Evolutionary conservation across 2,329 filamentous ascomycete genomes (phyloP), one percentile per base, ranked within the genome.

Genomic region (Pezicula carpinea): DNA sequence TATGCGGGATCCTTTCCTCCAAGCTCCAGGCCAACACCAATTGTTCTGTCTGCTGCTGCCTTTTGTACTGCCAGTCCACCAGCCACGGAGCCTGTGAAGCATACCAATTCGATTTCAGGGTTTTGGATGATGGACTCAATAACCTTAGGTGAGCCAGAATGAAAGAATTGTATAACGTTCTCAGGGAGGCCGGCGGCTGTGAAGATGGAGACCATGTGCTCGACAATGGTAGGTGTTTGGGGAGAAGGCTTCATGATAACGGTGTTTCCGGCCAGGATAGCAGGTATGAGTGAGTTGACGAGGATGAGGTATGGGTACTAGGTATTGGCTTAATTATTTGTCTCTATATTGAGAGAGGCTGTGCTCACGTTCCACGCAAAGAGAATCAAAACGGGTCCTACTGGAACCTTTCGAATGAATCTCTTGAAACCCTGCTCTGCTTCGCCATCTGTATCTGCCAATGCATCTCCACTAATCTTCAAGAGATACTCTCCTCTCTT

Each of bases 1-100:
- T 96, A 97, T 19, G 92, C 92, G 4, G 92, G 89, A 64, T 97
- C 92, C 64, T 97, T 97, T 54, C 92, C 92, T 54, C 92, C 92
- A 22, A 97, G 82, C 69, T 97, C 92, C 32, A 97, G 77, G 2
- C 90, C 89, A 39, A 97, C 88, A 52, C 85, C 83, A 54, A 95
- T 85, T 43, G 96, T 80, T 32, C 92, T 83, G 60, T 91, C 87
- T 19, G 89, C 79, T 1, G 90, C 91, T 5, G 89, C 88, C 64
- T 83, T 83, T 63, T 96, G 90, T 19, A 96, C 87, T 2, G 88
- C 83, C 45, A 96, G 71, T 14, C 92, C 92, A 46, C 89, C 90
- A 10, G 87, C 85, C 8, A 96, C 89, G 6, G 91, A 96, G 31
- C 92, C 92, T 0, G 92, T 97, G 68, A 97, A 97, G 74, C 89